Conservation (phyloP, 2,329 filamentous ascomycete species). For the Sarocladium kiliense region DNA sequence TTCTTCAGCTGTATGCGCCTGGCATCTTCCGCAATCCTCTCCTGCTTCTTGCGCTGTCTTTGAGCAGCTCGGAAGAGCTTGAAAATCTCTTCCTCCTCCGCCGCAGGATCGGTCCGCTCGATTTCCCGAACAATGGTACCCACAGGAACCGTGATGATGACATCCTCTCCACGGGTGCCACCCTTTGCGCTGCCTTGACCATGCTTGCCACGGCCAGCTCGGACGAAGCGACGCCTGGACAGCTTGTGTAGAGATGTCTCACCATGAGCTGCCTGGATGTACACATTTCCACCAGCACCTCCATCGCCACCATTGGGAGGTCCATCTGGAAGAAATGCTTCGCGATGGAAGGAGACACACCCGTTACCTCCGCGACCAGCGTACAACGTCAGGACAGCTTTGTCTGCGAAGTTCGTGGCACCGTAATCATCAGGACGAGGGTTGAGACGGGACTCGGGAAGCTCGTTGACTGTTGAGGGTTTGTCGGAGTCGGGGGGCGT, state of each 20-base stretch:
- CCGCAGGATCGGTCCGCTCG: slow-evolving; percentile 69
- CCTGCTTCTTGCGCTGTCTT: slow-evolving; percentile 26
- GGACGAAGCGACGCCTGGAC: slow-evolving; percentile 67
- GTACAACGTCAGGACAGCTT: slow-evolving; percentile 70
- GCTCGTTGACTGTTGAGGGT: slow-evolving; percentile 25
- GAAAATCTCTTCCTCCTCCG: slow-evolving; percentile 50
- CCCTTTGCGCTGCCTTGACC: slow-evolving; percentile 69
- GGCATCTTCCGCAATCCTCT: slow-evolving; percentile 29
- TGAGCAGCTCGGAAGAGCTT: slow-evolving; percentile 25
- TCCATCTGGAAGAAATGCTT: slow-evolving; percentile 83
- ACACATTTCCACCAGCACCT: slow-evolving; percentile 84
- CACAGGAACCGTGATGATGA: slow-evolving; percentile 85
- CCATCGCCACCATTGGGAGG: slow-evolving; percentile 94
- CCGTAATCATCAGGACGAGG: slow-evolving; percentile 81
- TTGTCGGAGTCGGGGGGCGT: slow-evolving; percentile 19
- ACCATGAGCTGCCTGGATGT: slow-evolving; percentile 86
- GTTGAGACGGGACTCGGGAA: slow-evolving; percentile 61
- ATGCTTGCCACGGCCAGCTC: slow-evolving; percentile 70
- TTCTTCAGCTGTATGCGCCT: slow-evolving; percentile 15
- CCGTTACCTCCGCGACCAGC: slow-evolving; percentile 83
- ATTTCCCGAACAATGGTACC: slow-evolving; percentile 87
- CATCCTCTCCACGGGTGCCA: slow-evolving; percentile 78
- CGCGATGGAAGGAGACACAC: slow-evolving; percentile 89
- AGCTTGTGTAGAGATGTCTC: slow-evolving; percentile 94
- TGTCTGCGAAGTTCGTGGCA: slow-evolving; percentile 78